Evolutionary conservation across 257 asterid species (phyloP).

Genomic region (Capsicum pubescens): DNA sequence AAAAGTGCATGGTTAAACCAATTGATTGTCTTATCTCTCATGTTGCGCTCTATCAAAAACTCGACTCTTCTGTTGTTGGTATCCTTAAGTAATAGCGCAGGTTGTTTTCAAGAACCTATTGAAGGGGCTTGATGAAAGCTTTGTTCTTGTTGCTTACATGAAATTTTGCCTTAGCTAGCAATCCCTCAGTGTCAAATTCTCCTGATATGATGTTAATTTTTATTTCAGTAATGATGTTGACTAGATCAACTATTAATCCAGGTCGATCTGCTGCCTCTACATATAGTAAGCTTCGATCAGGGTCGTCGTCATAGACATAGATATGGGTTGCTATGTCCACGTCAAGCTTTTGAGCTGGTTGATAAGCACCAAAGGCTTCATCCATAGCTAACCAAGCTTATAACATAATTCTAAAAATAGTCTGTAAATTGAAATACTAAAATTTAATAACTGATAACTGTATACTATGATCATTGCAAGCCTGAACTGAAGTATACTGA

Average conservation of each 20-base stretch:
- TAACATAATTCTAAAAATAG: no score
- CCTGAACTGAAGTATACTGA: no score
- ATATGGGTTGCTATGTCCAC: slow-evolving; percentile 41
- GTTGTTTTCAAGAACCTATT: slow-evolving; percentile 88
- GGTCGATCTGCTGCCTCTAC: slow-evolving; percentile 96
- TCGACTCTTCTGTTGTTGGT: slow-evolving; percentile 83
- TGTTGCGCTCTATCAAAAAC: slow-evolving; percentile 56
- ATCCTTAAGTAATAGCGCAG: slow-evolving; percentile 81
- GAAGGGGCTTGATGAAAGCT: slow-evolving; percentile 89
- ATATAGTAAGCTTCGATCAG: slow-evolving; percentile 55
- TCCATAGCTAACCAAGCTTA: slow-evolving; percentile 72
- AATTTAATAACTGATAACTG: no score
- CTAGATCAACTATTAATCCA: slow-evolving; percentile 93
- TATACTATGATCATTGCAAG: no score
- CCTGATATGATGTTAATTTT: slow-evolving; percentile 83
- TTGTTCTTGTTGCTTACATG: slow-evolving; percentile 89
- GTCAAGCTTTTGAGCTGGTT: slow-evolving; percentile 70
- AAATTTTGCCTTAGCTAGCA: slow-evolving; percentile 93
- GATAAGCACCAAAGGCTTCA: slow-evolving; percentile 71
- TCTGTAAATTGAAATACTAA: no score
- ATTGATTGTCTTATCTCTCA: slow-evolving; percentile 15
- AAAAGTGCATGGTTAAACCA: background rate
- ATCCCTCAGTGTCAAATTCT: slow-evolving; percentile 95
- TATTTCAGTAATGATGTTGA: slow-evolving; percentile 79
- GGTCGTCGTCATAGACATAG: slow-evolving; percentile 21